Conservation (phyloP, 2,329 filamentous ascomycete species). For the Trematosphaeria pertusa region DNA sequence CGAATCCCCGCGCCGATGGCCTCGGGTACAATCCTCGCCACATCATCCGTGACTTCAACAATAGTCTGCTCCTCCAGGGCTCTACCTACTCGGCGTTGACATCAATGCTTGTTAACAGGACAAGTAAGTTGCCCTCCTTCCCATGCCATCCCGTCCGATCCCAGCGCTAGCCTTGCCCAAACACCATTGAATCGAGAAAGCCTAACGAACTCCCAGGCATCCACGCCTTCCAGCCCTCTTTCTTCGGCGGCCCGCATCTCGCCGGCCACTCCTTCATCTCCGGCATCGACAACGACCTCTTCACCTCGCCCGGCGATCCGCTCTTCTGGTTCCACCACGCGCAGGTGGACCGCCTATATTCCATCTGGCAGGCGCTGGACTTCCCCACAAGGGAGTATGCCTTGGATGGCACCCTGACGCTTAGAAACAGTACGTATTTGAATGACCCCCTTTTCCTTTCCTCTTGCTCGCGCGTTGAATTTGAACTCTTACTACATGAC, state of each 20-base stretch:
- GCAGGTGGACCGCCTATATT: slow-evolving; percentile 56
- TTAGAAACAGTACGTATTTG: no score
- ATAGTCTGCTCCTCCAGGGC: no score
- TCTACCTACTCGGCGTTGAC: no score
- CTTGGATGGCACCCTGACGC: no score
- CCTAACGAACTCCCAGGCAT: no score
- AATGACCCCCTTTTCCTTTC: no score
- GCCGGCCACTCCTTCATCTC: slow-evolving; percentile 51
- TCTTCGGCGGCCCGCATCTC: slow-evolving; percentile 42
- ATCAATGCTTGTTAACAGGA: no score
- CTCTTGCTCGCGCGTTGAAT: no score
- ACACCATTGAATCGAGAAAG: no score
- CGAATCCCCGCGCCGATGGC: slow-evolving; percentile 35
- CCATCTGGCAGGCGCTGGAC: slow-evolving; percentile 43
- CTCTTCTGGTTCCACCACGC: slow-evolving; percentile 58
- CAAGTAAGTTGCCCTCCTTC: no score
- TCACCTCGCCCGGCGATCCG: slow-evolving; percentile 36
- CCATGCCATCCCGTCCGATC: slow-evolving; percentile 4
- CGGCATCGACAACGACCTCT: slow-evolving; percentile 46
- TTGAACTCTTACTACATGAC: no score
- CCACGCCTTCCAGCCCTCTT: slow-evolving; percentile 32
- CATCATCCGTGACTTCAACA: slow-evolving; percentile 34
- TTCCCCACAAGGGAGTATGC: no score
- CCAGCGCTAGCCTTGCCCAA: slow-evolving; percentile 7
- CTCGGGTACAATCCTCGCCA: slow-evolving; percentile 33